Conservation (phyloP, 331 rosid genomes). For the Arachis monticola region DNA sequence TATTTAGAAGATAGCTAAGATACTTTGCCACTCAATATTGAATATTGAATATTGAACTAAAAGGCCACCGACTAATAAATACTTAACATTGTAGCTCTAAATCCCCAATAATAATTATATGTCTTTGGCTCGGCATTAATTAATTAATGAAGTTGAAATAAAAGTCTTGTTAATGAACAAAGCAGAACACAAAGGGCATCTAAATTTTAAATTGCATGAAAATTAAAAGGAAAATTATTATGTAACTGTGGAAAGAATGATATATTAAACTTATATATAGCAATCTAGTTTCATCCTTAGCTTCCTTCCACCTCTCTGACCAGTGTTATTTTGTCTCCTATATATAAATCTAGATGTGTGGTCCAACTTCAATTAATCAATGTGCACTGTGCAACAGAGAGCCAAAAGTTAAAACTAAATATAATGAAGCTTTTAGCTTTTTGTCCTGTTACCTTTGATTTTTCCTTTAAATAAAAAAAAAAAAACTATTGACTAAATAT, state of each 20-base stretch:
- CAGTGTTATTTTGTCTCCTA: conserved; percentile 26
- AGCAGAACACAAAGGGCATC: not conserved
- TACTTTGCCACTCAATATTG: not conserved
- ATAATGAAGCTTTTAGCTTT: not conserved
- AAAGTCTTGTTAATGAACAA: too few species aligned
- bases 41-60: not conserved
- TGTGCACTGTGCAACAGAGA: not conserved
- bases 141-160: too few species aligned
- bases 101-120: not conserved
- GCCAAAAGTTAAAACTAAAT: not conserved
- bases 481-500: too few species aligned
- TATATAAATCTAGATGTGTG: not conserved
- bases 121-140: too few species aligned
- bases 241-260: too few species aligned
- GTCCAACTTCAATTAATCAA: conserved; percentile 23
- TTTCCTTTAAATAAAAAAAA: not conserved
- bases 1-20: not conserved
- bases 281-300: not conserved
- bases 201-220: conserved; percentile 6
- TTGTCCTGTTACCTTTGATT: conserved; percentile 29
- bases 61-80: not conserved
- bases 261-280: not conserved
- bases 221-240: not conserved
- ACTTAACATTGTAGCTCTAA: not conserved
- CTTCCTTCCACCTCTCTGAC: not conserved